Evolutionary conservation across 306 rosid genomes (phyloP), one percentile per base, ranked within the genome.

Genomic region (Acacia crassicarpa): DNA sequence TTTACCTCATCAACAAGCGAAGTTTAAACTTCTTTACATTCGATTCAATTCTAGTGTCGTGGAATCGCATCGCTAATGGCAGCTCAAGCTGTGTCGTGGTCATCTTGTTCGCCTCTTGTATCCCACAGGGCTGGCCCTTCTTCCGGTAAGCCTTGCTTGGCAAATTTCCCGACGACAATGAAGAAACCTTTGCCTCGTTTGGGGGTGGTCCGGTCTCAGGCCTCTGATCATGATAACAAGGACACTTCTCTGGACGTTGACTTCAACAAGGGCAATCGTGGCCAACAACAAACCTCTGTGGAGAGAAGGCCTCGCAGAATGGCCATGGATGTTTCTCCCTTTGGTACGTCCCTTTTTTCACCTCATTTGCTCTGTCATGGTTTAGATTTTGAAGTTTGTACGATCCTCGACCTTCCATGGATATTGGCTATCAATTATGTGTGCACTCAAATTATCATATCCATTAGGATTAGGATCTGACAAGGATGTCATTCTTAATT

Each of bases 241-340:
- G 97, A 87, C 41, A 65, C 89, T 43, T 86, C 95, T 33, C 65
- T 91, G 45, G 92, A 92, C 20, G 93, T 91, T 40, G 87, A 83
- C 27, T 89, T 80, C 27, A 85, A 75, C 78, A 86, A 87, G 72
- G 82, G 86, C 2, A 59, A 83, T 54, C 86, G 85, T 78, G 89
- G 80, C 65, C 87, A 87, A 76, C 87, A 87, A 80, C 88, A 80
- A 0, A 84, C 89, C 1, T 44, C 90, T 0, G 80, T 90, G 16
- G 91, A 89, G 73, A 78, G 53, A 15, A 90, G 83, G 80, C 93
- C 94, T 67, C 87, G 87, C 22, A 76, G 85, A 32, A 23, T 43
- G 43, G 90, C 88, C 20, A 16, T 87, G 14, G 92, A 92, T 77
- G 66, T 90, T 78, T 88, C 90, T 53, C 93, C 97, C 73, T 90